Percentiles rank a stretch among this genome's conserved stretches.
Evolutionary conservation across 257 asterid species (phyloP).

Genomic region (Cinchona pubescens): DNA sequence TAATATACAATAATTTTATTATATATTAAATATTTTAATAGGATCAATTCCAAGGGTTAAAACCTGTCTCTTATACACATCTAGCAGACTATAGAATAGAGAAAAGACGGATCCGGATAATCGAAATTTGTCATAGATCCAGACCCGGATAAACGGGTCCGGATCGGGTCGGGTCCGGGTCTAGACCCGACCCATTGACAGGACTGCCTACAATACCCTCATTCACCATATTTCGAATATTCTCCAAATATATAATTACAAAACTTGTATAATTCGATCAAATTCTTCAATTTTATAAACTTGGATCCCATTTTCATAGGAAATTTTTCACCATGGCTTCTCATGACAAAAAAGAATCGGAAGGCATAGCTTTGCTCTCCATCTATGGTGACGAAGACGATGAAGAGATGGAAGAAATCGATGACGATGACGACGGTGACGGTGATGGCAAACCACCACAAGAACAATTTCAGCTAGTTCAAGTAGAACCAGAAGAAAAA

Average conservation of each 20-base stretch:
- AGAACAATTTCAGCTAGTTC: neutral
- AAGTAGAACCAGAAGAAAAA: neutral
- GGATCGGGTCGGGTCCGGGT: too few relatives aligned
- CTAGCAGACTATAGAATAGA: too few relatives aligned
- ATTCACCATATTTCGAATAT: neutral
- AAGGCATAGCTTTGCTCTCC: constrained; percentile 85
- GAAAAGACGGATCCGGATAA: too few relatives aligned
- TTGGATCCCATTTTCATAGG: neutral
- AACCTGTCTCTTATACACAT: too few relatives aligned
- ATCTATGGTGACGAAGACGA: constrained; percentile 78
- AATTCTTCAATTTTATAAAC: neutral
- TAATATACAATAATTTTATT: too few relatives aligned
- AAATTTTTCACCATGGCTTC: constrained; percentile 45
- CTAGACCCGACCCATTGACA: too few relatives aligned
- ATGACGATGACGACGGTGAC: constrained; percentile 32
- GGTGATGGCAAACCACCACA: too few relatives aligned
- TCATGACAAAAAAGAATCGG: constrained; percentile 62
- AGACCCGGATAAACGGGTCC: too few relatives aligned
- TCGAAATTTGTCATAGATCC: too few relatives aligned
- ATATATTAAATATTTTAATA: too few relatives aligned
- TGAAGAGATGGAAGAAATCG: constrained; percentile 73
- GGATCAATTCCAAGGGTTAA: too few relatives aligned
- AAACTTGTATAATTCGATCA: neutral
- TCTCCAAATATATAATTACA: neutral
- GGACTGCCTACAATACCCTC: constrained; percentile 18